phyloP scores from a whole-genome alignment of 768 basidiomycete species.

The Panaeolus papilionaceus region DNA sequence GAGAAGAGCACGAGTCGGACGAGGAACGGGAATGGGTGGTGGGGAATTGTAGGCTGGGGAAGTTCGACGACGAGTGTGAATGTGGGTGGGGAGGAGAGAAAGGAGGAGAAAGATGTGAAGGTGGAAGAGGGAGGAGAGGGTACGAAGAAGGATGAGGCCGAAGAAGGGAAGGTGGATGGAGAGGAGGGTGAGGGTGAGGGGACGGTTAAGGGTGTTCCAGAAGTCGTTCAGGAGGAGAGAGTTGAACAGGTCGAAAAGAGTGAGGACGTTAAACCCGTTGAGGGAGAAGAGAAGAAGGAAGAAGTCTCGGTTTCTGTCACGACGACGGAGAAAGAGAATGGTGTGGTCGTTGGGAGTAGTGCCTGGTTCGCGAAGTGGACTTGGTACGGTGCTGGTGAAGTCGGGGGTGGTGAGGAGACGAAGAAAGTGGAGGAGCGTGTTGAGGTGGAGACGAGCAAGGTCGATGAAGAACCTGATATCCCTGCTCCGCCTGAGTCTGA shows the following conservation, averaged over 20 bases:
- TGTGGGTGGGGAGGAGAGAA: background rate
- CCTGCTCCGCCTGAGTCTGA: too few relatives aligned
- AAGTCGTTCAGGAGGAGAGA: background rate
- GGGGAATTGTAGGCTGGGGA: slow-evolving; percentile 1
- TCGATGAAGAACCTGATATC: background rate
- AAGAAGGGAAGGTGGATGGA: background rate
- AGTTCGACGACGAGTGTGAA: background rate
- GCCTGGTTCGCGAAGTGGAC: slow-evolving; percentile 1
- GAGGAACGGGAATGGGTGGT: slow-evolving; percentile 4
- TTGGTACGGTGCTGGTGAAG: background rate
- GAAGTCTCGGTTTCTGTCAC: background rate
- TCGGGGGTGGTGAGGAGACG: background rate
- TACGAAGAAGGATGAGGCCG: background rate
- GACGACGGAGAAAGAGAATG: background rate
- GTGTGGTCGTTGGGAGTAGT: background rate
- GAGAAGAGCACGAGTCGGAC: background rate
- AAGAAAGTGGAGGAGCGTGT: background rate
- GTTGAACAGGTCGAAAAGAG: background rate
- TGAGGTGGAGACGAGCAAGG: background rate
- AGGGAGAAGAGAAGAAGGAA: background rate
- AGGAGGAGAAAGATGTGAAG: background rate
- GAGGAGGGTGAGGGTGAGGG: background rate
- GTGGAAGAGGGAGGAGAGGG: background rate
- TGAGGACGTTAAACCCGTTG: background rate
- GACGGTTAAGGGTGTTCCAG: background rate